Conservation (phyloP, 2,329 filamentous ascomycete genomes). For the Talaromyces marneffei region DNA sequence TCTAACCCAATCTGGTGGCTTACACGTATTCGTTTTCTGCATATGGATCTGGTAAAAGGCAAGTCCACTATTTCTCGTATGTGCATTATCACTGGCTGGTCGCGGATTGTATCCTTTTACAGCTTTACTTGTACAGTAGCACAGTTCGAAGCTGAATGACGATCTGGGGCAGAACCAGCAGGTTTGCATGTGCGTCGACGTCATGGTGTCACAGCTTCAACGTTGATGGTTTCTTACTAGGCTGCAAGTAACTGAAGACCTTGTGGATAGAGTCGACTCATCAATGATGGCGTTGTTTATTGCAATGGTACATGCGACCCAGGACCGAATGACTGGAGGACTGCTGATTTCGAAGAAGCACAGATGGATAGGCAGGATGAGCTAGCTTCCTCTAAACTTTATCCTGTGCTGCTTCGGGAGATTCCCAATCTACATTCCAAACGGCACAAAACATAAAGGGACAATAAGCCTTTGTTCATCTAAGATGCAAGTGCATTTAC, state of each 20-base stretch:
- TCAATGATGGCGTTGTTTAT: background rate
- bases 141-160: background rate
- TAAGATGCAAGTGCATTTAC: background rate
- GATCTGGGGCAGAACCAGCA: background rate
- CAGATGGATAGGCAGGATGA: background rate
- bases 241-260: background rate
- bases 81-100: background rate
- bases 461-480: background rate
- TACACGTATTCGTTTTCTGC: background rate
- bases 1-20: background rate
- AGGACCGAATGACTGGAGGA: no score
- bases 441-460: background rate
- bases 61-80: background rate
- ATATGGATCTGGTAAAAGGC: background rate
- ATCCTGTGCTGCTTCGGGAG: background rate
- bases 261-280: background rate
- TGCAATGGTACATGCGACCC: background rate
- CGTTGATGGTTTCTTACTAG: background rate
- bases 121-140: background rate
- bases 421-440: background rate
- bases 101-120: background rate
- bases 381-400: background rate
- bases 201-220: background rate
- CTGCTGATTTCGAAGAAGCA: background rate
- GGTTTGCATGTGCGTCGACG: background rate